Evolutionary conservation across 2,329 filamentous ascomycete genomes (phyloP).

Genomic region (Penicillium sp.): DNA sequence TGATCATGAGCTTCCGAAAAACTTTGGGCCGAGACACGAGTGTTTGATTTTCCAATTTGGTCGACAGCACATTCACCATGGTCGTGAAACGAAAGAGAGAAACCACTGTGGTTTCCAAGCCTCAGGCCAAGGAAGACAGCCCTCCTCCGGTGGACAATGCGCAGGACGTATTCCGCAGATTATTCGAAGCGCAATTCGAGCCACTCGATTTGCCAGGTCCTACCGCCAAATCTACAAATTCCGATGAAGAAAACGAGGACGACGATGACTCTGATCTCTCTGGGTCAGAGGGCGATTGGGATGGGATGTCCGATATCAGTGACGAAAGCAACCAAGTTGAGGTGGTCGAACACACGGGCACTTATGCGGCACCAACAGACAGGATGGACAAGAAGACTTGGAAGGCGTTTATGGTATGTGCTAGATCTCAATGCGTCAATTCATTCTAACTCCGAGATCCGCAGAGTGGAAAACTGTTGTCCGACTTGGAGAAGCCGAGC

Average conservation of each 20-base stretch:
- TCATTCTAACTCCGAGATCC: slow-evolving; percentile 9
- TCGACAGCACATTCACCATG: slow-evolving; percentile 26
- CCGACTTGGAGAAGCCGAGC: slow-evolving; percentile 22
- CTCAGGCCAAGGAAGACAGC: slow-evolving; percentile 22
- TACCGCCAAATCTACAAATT: slow-evolving; percentile 14
- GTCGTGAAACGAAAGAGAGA: slow-evolving; percentile 51
- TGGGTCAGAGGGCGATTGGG: slow-evolving; percentile 57
- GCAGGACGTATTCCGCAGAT: slow-evolving; percentile 72
- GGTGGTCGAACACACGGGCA: slow-evolving; percentile 60
- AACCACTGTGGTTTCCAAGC: slow-evolving; percentile 30
- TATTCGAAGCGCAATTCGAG: slow-evolving; percentile 86
- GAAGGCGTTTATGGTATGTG: slow-evolving; percentile 72
- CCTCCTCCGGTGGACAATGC: slow-evolving; percentile 38
- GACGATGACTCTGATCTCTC: slow-evolving; percentile 25
- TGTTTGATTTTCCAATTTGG: neutral
- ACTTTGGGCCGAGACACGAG: slow-evolving; percentile 15
- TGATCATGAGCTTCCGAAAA: slow-evolving; percentile 24
- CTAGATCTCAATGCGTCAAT: neutral
- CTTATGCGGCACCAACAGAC: slow-evolving; percentile 40
- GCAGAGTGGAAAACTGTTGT: slow-evolving; percentile 49
- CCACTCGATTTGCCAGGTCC: slow-evolving; percentile 54
- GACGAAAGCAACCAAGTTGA: slow-evolving; percentile 48
- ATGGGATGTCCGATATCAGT: slow-evolving; percentile 58
- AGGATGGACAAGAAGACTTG: slow-evolving; percentile 65
- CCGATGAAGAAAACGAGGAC: slow-evolving; percentile 27